Percentiles rank a stretch among this genome's conserved stretches.
phyloP scores from a whole-genome alignment of 2,329 filamentous ascomycete genomes.

The Trichophyton equinum region DNA sequence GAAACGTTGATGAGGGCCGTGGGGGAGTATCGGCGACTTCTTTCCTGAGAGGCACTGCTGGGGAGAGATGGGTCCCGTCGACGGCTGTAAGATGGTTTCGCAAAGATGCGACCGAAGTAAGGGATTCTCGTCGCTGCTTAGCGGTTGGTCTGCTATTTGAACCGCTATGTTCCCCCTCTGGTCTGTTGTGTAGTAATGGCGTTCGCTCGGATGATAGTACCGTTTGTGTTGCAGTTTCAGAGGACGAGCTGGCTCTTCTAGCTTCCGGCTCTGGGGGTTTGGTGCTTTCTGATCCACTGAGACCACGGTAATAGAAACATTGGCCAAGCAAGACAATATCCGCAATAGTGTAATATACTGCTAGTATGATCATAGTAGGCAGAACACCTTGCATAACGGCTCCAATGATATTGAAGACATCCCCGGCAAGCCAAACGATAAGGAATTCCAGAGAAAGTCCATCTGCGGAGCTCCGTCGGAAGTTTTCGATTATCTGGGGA shows the following conservation, averaged over 20 bases:
- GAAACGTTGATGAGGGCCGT: slow-evolving; percentile 24
- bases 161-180: background rate
- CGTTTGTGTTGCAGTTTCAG: background rate
- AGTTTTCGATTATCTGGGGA: slow-evolving; percentile 93
- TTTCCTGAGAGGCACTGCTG: slow-evolving; percentile 57
- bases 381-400: slow-evolving; percentile 80
- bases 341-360: slow-evolving; percentile 83
- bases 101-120: slow-evolving; percentile 25
- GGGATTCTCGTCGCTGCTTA: slow-evolving; percentile 8
- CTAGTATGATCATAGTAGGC: slow-evolving; percentile 92
- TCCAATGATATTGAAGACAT: slow-evolving; percentile 95
- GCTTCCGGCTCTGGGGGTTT: slow-evolving; percentile 1
- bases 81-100: slow-evolving; percentile 43
- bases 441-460: slow-evolving; percentile 85
- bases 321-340: slow-evolving; percentile 79
- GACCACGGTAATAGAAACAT: slow-evolving; percentile 92
- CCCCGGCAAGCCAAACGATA: slow-evolving; percentile 80
- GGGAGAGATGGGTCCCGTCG: slow-evolving; percentile 58
- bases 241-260: background rate
- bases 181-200: slow-evolving; percentile 13
- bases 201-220: slow-evolving; percentile 14
- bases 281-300: slow-evolving; percentile 32
- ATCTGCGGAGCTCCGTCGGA: slow-evolving; percentile 70
- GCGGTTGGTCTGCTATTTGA: slow-evolving; percentile 8
- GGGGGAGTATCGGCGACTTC: slow-evolving; percentile 34